Conservation (phyloP, 305 asterid species). For the Plantago coronopus region DNA sequence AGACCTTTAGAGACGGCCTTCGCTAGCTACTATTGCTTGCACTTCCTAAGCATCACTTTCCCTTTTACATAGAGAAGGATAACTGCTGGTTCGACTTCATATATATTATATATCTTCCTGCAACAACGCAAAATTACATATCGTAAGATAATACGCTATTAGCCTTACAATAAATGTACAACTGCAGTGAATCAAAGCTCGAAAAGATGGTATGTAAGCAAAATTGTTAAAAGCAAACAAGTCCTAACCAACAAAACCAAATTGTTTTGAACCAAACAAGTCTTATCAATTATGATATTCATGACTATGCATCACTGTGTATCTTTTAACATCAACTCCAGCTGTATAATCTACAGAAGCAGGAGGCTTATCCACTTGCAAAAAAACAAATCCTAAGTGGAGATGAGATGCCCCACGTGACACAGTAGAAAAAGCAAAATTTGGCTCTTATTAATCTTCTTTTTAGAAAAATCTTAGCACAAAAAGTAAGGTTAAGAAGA, state of each 20-base stretch:
- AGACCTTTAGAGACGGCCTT: slow-evolving; percentile 12
- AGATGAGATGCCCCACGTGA: slow-evolving; percentile 2
- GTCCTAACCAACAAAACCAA: background rate
- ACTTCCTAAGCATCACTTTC: slow-evolving; percentile 22
- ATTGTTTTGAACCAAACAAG: background rate
- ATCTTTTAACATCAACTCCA: background rate
- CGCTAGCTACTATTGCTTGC: slow-evolving; percentile 14
- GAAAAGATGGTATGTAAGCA: background rate
- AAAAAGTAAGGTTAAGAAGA: slow-evolving; percentile 3
- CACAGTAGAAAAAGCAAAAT: slow-evolving; percentile 1
- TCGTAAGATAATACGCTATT: background rate
- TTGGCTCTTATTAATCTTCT: slow-evolving; percentile 8
- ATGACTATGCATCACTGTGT: too few species aligned
- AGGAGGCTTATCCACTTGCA: slow-evolving; percentile 7
- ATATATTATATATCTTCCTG: slow-evolving; percentile 31
- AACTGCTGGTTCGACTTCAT: slow-evolving; percentile 19
- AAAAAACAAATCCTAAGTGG: slow-evolving; percentile 2
- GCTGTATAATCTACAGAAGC: slow-evolving; percentile 2
- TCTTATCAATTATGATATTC: too few species aligned
- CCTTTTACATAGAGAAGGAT: slow-evolving; percentile 27
- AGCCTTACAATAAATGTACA: background rate
- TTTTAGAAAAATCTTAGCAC: slow-evolving; percentile 1
- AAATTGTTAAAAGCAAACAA: too few species aligned
- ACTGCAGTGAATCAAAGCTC: background rate
- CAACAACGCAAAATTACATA: background rate